phyloP scores from a whole-genome alignment of 2,329 filamentous ascomycete genomes.

The Lithohypha guttulata region DNA sequence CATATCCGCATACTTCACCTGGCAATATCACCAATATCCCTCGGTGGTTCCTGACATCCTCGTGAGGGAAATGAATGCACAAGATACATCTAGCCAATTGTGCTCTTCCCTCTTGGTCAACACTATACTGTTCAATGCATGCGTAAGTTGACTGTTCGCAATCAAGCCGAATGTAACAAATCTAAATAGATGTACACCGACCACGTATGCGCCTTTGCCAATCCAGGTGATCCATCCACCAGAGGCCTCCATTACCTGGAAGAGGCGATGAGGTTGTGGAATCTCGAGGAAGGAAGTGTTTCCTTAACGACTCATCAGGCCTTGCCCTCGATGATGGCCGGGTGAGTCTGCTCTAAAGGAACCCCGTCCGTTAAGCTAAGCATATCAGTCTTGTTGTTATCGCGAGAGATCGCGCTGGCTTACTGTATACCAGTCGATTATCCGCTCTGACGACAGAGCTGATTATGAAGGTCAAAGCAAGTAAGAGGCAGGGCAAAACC shows the following conservation, averaged over 20 bases:
- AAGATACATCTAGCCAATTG: constrained; percentile 15
- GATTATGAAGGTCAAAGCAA: not conserved
- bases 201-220: not conserved
- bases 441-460: not conserved
- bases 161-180: not conserved
- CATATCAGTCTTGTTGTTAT: no score
- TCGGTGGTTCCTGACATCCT: constrained; percentile 27
- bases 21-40: constrained; percentile 24
- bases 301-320: not conserved
- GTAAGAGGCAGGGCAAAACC: not conserved
- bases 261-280: not conserved
- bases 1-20: constrained; percentile 27
- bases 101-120: constrained; percentile 29
- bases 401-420: not conserved
- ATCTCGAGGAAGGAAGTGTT: not conserved
- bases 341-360: no score
- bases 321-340: no score
- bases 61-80: constrained; percentile 26
- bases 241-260: not conserved
- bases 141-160: constrained; percentile 19
- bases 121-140: constrained; percentile 17
- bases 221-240: not conserved
- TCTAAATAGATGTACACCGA: constrained; percentile 11
- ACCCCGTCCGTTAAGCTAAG: no score
- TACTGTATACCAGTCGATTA: not conserved